These are phyloP conservation scores for Saturnispora gosingensis DNA, from an alignment of 805 yeast species.

Conservation along the genomic window DNA sequence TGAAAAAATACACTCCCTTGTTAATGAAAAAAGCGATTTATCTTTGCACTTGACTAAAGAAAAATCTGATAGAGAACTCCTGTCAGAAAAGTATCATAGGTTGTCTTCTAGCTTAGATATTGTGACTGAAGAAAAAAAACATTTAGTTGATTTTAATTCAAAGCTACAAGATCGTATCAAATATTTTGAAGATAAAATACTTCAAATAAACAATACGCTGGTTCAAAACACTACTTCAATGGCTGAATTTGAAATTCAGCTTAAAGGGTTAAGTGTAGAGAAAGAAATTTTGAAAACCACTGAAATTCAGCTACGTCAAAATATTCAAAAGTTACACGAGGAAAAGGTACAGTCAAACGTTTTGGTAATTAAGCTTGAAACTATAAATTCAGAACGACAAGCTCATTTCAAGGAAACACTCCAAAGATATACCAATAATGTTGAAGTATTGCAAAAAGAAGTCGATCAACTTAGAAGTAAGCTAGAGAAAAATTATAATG, in stretches of 20 bases:
- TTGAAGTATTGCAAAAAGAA: constrained; percentile 41
- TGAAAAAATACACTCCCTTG: constrained; percentile 32
- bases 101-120: constrained; percentile 32
- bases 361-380: constrained; percentile 50
- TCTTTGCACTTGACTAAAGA: constrained; percentile 44
- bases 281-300: constrained; percentile 39
- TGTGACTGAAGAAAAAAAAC: constrained; percentile 36
- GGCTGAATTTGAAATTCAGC: constrained; percentile 36
- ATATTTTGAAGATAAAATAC: constrained; percentile 41
- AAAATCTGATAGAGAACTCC: constrained; percentile 43
- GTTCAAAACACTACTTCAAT: constrained; percentile 40
- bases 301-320: constrained; percentile 42
- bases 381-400: constrained; percentile 54
- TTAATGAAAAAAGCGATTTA: constrained; percentile 37
- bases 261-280: constrained; percentile 46
- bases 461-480: constrained; percentile 35
- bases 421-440: constrained; percentile 38
- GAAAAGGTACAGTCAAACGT: constrained; percentile 54
- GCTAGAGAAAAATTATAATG: constrained; percentile 39
- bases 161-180: constrained; percentile 34
- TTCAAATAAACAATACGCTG: constrained; percentile 43
- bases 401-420: constrained; percentile 39
- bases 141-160: constrained; percentile 32
- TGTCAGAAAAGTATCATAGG: constrained; percentile 41
- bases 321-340: constrained; percentile 40